Percentiles rank a stretch among this genome's conserved stretches.
phyloP scores from a whole-genome alignment of 2,329 filamentous ascomycete species.

The Microdochium trichocladiopsis region DNA sequence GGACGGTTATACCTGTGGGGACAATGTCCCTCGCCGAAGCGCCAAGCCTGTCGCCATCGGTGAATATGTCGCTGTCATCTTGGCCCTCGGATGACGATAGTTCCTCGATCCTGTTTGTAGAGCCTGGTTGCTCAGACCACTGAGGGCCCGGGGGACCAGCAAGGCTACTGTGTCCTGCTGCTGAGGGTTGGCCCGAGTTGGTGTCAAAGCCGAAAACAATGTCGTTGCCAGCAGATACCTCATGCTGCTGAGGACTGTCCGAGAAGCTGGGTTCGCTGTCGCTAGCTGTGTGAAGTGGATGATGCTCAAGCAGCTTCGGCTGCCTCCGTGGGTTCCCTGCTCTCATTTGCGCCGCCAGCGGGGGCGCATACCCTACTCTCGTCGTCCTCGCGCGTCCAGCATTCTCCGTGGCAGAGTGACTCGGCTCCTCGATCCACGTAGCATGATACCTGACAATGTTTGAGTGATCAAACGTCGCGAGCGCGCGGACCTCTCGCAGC shows the following conservation, averaged over 20 bases:
- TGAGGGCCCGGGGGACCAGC: slow-evolving; percentile 8
- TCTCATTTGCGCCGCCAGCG: neutral
- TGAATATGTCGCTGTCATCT: slow-evolving; percentile 17
- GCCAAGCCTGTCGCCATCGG: slow-evolving; percentile 11
- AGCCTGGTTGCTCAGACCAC: slow-evolving; percentile 27
- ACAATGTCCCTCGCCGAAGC: neutral
- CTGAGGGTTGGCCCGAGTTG: neutral
- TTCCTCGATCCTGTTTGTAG: slow-evolving; percentile 18
- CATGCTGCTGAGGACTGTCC: neutral
- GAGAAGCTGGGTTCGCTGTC: neutral
- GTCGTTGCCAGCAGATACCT: neutral
- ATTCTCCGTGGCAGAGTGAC: neutral
- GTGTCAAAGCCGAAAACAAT: neutral
- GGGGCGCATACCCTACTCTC: neutral
- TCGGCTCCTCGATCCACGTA: slow-evolving; percentile 22
- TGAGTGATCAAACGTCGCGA: slow-evolving; percentile 21
- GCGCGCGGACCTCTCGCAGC: slow-evolving; percentile 20
- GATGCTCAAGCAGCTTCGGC: neutral
- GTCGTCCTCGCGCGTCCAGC: neutral
- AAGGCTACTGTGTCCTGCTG: neutral
- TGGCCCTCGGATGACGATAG: slow-evolving; percentile 3
- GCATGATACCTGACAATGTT: slow-evolving; percentile 24
- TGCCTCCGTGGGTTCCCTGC: neutral
- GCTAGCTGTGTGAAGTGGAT: neutral
- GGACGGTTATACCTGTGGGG: slow-evolving; percentile 2